Evolutionary conservation across 2,329 filamentous ascomycete species (phyloP), one percentile per base, ranked within the genome.

Genomic region (Fusarium sp.): DNA sequence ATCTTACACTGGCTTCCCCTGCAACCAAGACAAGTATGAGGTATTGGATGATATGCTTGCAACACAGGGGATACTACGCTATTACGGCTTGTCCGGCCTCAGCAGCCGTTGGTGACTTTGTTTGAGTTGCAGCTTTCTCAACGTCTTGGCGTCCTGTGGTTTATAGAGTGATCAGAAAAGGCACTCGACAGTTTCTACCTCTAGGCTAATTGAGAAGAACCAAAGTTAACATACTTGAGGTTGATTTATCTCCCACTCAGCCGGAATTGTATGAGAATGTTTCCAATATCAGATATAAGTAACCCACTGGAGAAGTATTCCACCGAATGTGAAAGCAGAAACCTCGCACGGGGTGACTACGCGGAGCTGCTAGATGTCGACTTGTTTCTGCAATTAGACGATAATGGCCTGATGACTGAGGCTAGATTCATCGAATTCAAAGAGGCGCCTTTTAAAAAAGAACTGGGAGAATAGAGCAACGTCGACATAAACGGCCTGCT

Each of bases 371-470:
- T 63, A 9, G 61, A 65, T 5, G 42, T 59, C 3, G 52, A 63
- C 12, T 29, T 47, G 2, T 25, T 44, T 1, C 19, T 59, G n/a
- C n/a, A 38, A 3, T 53, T 43, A 25, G 49, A 65, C 13, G 60
- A 65, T 6, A 44, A 65, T 25, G 24, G 61, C 7, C 73, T 77
- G 40, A 74, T 86, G 55, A 68, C 70, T 8, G 78, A 80, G 12
- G 80, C 78, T 0, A 85, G 85, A 1, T 86, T 86, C 61, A 71
- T 75, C 45, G 75, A 85, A 56, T 76, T 87, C 0, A 66, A 71
- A 0, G 79, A 84, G 64, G 71, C 75, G 4, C 69, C 78, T 9
- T 80, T 76, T 65, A 80, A 79, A 67, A n/a, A n/a, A n/a, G n/a
- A 85, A 42, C 68, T 83, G 4, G 83, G 82, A 48, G 43, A 43